Evolutionary conservation across 2,329 filamentous ascomycete genomes (phyloP).

Genomic region (Aaosphaeria pasadenensis): DNA sequence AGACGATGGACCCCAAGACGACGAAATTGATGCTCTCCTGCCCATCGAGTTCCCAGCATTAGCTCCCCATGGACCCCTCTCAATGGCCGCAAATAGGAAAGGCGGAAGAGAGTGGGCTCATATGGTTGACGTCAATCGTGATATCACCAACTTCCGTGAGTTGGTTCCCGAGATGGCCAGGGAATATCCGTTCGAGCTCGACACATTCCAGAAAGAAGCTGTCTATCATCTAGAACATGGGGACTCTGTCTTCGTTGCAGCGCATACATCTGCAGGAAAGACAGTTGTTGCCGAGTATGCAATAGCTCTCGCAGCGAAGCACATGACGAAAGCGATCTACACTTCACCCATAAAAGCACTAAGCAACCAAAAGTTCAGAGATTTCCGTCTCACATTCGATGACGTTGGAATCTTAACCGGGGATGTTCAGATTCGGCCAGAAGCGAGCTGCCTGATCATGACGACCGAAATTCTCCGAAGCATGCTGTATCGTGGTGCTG

Average conservation of each 20-base stretch:
- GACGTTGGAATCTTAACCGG: conserved; percentile 97
- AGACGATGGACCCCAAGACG: conserved; percentile 49
- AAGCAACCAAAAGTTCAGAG: conserved; percentile 97
- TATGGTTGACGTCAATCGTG: conserved; percentile 92
- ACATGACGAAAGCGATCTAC: conserved; percentile 99
- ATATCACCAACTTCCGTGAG: conserved; percentile 90
- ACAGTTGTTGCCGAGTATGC: conserved; percentile 98
- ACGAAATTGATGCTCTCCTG: conserved; percentile 78
- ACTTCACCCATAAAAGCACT: conserved; percentile 98
- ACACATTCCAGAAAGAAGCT: conserved; percentile 97
- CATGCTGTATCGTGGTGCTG: conserved; percentile 95
- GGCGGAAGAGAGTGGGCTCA: conserved; percentile 91
- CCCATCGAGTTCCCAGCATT: conserved; percentile 92
- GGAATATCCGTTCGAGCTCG: conserved; percentile 95
- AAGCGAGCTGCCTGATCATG: conserved; percentile 98
- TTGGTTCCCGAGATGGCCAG: conserved; percentile 94
- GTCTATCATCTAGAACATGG: conserved; percentile 96
- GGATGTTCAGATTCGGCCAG: conserved; percentile 95
- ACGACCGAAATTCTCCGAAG: conserved; percentile 96
- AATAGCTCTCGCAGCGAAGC: conserved; percentile 91
- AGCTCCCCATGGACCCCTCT: conserved; percentile 75
- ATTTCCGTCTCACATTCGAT: conserved; percentile 86
- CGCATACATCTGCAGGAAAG: conserved; percentile 96
- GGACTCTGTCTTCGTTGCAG: conserved; percentile 96
- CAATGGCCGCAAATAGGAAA: conserved; percentile 68